Conservation (phyloP, 225 moss, liverwort and hornwort species). For the Bryum argenteum region DNA sequence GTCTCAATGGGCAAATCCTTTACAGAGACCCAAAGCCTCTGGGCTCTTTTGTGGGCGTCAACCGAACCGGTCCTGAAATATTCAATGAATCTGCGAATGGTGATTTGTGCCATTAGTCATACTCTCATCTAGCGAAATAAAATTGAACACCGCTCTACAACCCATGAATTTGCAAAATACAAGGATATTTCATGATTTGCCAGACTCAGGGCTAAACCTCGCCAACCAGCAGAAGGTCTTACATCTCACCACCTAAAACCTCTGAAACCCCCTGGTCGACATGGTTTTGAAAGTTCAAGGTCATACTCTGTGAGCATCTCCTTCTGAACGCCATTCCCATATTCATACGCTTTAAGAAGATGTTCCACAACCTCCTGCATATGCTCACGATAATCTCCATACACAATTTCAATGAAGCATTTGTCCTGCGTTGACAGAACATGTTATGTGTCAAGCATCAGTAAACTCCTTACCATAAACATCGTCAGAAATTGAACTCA, state of each 20-base stretch:
- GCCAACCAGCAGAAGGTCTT: not conserved
- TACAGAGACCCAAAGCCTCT: constrained; percentile 56
- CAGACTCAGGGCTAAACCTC: not conserved
- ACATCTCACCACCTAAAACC: not conserved
- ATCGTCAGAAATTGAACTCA: not conserved
- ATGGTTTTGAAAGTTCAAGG: constrained; percentile 25
- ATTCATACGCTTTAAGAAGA: constrained; percentile 50
- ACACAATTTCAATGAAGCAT: constrained; percentile 59
- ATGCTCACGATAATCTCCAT: constrained; percentile 59
- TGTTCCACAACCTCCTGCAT: constrained; percentile 55
- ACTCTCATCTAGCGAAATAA: constrained; percentile 11
- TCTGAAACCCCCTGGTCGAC: constrained; percentile 7
- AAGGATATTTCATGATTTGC: not conserved
- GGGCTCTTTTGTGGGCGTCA: constrained; percentile 62
- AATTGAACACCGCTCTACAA: not conserved
- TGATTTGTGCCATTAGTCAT: constrained; percentile 14
- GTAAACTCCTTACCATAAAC: not conserved
- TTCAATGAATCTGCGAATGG: constrained; percentile 50
- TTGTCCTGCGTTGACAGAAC: constrained; percentile 50
- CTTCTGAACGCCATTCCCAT: constrained; percentile 46
- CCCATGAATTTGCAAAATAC: not conserved
- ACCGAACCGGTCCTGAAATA: constrained; percentile 66
- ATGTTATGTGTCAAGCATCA: not conserved
- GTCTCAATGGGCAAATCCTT: constrained; percentile 43
- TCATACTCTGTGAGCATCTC: constrained; percentile 56